Evolutionary conservation across 345 rosid species (phyloP), one percentile per base, ranked within the genome.

Genomic region (Microthlaspi erraticum): DNA sequence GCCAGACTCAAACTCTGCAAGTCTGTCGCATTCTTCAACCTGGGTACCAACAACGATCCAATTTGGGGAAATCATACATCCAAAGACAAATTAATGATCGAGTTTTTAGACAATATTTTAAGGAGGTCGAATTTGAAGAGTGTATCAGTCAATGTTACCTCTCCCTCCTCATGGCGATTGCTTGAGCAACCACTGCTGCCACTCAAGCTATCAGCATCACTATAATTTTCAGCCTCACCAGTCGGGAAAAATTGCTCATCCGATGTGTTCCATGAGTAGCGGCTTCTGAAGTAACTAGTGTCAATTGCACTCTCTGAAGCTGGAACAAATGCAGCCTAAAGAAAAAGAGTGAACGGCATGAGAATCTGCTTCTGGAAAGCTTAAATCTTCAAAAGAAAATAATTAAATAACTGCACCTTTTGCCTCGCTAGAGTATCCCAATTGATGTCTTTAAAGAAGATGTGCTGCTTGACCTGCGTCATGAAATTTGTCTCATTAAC

Each of bases 381-480:
- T 48, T 56, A 14, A 33, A 36, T 64, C 26, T 41, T 57, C 26
- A 62, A 33, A 63, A 37, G 14, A 63, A 37, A 52, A 43, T n/a
- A n/a, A 29, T 62, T 13, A 68, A 38, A 33, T 11, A 42, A 56
- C 4, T 11, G 68, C 56, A 91, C 99, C 96, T 92, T 95, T 77
- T 95, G 97, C 70, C 99, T 84, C 17, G 97, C 97, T 80, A 95
- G 88, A 14, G 98, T 95, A 74, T 92, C 94, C 99, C 99, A 90
- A 72, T 87, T 93, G 70, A 91, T 86, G 77, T 95, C 85, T 79
- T 92, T 95, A 78, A 95, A 90, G 85, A 95, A 95, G 55, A 64
- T 61, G 66, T 95, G 99, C 77, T 87, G 87, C 82, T 92, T 95
- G 63, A 95, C 98, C 99, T 95, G 87, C 20, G 78, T 34, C 49